Evolutionary conservation across 306 rosid genomes (phyloP), one percentile per base, ranked within the genome.

Genomic region (Malus sylvestris): DNA sequence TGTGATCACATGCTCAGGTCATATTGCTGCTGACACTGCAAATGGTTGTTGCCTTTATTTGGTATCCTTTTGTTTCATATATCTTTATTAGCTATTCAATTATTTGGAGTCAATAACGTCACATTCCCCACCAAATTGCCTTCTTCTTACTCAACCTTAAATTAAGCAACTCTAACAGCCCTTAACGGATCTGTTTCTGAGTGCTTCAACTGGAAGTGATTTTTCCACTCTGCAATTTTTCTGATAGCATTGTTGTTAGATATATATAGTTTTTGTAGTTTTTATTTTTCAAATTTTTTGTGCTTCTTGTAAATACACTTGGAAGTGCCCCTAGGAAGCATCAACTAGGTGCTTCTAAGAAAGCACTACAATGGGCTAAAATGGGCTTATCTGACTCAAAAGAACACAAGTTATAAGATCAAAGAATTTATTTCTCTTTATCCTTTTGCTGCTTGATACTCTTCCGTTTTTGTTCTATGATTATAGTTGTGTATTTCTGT

Each of bases 31-130:
- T 57, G 97, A 83, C 78, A 88, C 92, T 73, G 89, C 88, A 14
- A 91, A 87, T 81, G 89, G 93, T 13, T 93, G 93, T 81, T 91
- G 91, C 90, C 89, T 93, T 72, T 90, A 88, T 83, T 68, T 91
- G 88, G 96, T 91, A 93, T 88, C 88, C 90, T 82, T 81, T 80
- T 85, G 72, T 73, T 73, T 6, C 73, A 49, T n/a, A 13, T 53
- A 22, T 46, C 49, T 68, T 16, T 13, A 8, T 57, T 71, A 23
- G 30, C 9, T 25, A 16, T 70, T 70, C 30, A 8, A 6, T 46
- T 27, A 69, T 25, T 5, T 68, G 38, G 58, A 10, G 19, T 22
- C 70, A 38, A n/a, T 32, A 67, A 38, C 53, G 51, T 16, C 25
- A 11, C 75, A 58, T 49, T 40, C 38, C 46, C 64, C 22, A 46